phyloP scores from a whole-genome alignment of 2,329 filamentous ascomycete genomes.

The Hymenotorrendiella dingleyae region DNA sequence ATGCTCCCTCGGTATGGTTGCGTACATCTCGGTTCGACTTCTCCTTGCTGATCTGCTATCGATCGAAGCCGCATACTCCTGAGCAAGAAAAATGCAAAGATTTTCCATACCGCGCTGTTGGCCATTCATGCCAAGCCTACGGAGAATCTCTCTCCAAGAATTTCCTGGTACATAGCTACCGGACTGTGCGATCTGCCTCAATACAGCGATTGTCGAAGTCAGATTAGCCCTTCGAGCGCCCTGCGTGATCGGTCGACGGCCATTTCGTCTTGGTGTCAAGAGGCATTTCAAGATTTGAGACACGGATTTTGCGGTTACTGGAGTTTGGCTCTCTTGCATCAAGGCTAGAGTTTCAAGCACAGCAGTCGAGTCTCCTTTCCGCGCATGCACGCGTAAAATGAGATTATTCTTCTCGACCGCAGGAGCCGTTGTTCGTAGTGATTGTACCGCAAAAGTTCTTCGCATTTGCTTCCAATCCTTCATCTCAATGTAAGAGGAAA shows the following conservation, averaged over 20 bases:
- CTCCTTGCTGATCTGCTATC: constrained; percentile 1
- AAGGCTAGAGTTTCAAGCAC: constrained; percentile 32
- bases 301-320: constrained; percentile 39
- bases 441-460: constrained; percentile 49
- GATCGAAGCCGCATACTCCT: constrained; percentile 30
- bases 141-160: constrained; percentile 53
- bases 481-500: constrained; percentile 44
- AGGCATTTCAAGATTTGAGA: constrained; percentile 35
- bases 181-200: constrained; percentile 40
- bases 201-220: constrained; percentile 36
- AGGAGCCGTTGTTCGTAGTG: constrained; percentile 34
- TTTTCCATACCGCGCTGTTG: constrained; percentile 45
- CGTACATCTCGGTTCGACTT: no score
- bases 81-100: constrained; percentile 44
- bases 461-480: constrained; percentile 47
- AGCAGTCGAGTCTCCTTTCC: constrained; percentile 30
- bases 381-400: constrained; percentile 36
- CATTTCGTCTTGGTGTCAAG: constrained; percentile 34
- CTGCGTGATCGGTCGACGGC: constrained; percentile 18
- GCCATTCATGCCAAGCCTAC: constrained; percentile 51
- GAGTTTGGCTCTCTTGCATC: constrained; percentile 41
- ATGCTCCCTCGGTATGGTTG: no score
- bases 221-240: constrained; percentile 19
- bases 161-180: constrained; percentile 36
- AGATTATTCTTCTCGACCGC: constrained; percentile 40